Percentiles rank a stretch among this genome's conserved stretches.
These are phyloP conservation scores for Wickerhamomyces xylosicus DNA, from an alignment of 805 yeast species.

Conservation along the genomic window DNA sequence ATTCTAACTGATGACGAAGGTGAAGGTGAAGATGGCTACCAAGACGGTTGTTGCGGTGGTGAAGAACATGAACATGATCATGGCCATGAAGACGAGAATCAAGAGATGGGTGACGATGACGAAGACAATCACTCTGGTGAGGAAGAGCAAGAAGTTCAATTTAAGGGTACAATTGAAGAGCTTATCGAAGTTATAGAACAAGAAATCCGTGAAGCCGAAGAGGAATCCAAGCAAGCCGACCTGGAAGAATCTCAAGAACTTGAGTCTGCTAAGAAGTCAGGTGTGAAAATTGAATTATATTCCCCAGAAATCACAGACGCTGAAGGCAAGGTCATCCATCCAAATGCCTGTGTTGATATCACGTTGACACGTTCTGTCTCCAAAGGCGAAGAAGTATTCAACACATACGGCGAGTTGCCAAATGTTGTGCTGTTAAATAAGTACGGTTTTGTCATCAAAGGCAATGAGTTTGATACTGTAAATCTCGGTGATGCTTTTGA, in stretches of 20 bases:
- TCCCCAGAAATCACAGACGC: slow-evolving; percentile 5
- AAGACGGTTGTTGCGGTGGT: slow-evolving; percentile 6
- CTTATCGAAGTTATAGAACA: slow-evolving; percentile 21
- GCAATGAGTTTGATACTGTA: slow-evolving; percentile 46
- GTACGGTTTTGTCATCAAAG: slow-evolving; percentile 63
- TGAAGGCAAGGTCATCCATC: slow-evolving; percentile 25
- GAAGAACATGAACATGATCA: slow-evolving; percentile 5
- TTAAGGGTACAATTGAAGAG: slow-evolving; percentile 19
- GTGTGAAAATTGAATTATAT: slow-evolving; percentile 11
- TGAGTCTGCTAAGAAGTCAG: slow-evolving; percentile 14
- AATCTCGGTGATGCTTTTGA: slow-evolving; percentile 44
- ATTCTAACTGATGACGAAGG: slow-evolving; percentile 8
- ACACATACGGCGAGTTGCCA: slow-evolving; percentile 70
- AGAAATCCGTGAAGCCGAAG: slow-evolving; percentile 10
- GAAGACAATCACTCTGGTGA: slow-evolving; percentile 7
- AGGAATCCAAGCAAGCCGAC: slow-evolving; percentile 2
- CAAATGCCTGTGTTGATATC: slow-evolving; percentile 65
- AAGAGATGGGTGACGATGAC: slow-evolving; percentile 4
- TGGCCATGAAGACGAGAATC: slow-evolving; percentile 7
- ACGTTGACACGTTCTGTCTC: slow-evolving; percentile 33
- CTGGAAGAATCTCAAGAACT: slow-evolving; percentile 4
- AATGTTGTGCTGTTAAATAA: slow-evolving; percentile 59
- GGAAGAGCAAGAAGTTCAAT: slow-evolving; percentile 13
- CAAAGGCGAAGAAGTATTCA: slow-evolving; percentile 55
- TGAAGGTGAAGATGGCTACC: slow-evolving; percentile 6